A percentile compares a stretch with the other conserved stretches of the same genome.
Evolutionary conservation across 1,284 basidiomycete species (phyloP).

Genomic region (Trichosporon ovoides): DNA sequence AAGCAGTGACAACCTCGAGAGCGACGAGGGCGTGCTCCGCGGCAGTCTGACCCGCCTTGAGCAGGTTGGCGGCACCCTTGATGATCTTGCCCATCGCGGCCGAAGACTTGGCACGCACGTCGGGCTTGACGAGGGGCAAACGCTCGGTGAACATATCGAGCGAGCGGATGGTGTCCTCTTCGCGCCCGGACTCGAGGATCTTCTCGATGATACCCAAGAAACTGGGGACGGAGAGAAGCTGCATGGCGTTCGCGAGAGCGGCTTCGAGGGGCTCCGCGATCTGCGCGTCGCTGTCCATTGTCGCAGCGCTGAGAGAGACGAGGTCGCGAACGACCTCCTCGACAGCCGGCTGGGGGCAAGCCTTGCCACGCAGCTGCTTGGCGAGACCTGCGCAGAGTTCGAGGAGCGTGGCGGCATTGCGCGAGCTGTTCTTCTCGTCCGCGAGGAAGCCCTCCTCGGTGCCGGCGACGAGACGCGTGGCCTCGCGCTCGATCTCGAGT

Average conservation of each 20-base stretch:
- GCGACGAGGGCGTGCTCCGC: constrained; percentile 53
- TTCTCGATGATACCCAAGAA: constrained; percentile 51
- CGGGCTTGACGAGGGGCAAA: constrained; percentile 58
- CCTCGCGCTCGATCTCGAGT: constrained; percentile 63
- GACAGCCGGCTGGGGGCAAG: constrained; percentile 28
- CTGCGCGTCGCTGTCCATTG: constrained; percentile 19
- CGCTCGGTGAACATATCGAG: constrained; percentile 59
- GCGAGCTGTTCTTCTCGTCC: constrained; percentile 1
- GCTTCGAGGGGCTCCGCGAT: constrained; percentile 20
- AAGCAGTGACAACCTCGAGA: constrained; percentile 57
- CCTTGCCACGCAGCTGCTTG: constrained; percentile 30
- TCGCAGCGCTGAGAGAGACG: constrained; percentile 28
- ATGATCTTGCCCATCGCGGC: constrained; percentile 53
- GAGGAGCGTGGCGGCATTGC: constrained; percentile 49
- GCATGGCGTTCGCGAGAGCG: constrained; percentile 42
- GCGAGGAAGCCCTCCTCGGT: constrained; percentile 41
- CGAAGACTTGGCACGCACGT: constrained; percentile 56
- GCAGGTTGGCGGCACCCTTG: constrained; percentile 52
- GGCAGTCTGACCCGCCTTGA: constrained; percentile 46
- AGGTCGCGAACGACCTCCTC: constrained; percentile 37
- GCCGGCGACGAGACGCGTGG: constrained; percentile 54
- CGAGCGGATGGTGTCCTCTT: constrained; percentile 34
- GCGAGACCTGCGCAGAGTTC: constrained; percentile 54
- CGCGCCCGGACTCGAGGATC: constrained; percentile 31
- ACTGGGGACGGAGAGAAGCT: constrained; percentile 56